These are phyloP conservation scores for Ascochyta rabiei DNA, from an alignment of 2,329 filamentous ascomycete genomes.

Conservation along the genomic window DNA sequence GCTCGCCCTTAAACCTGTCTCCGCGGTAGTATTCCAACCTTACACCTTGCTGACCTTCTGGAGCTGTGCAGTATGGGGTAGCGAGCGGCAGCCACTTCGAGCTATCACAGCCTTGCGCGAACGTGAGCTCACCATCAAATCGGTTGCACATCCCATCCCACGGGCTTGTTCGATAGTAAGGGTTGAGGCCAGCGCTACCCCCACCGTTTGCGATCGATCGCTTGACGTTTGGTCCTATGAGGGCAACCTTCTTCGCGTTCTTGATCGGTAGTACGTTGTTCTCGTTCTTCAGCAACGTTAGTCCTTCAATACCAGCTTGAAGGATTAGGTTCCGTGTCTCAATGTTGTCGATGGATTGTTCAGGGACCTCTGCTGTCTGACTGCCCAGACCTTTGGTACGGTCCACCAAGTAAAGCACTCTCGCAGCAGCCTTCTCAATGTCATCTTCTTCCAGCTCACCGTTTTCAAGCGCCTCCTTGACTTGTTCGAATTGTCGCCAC, in stretches of 20 bases:
- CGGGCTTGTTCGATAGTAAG: constrained; percentile 70
- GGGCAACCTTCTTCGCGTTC: constrained; percentile 63
- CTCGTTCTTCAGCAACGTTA: constrained; percentile 70
- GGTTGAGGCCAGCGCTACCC: constrained; percentile 70
- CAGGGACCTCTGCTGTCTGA: constrained; percentile 61
- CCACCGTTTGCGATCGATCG: constrained; percentile 71
- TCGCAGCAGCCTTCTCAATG: constrained; percentile 53
- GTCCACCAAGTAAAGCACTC: constrained; percentile 67
- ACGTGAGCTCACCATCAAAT: constrained; percentile 62
- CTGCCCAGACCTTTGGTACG: constrained; percentile 65
- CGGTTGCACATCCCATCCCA: constrained; percentile 65
- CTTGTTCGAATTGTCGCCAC: constrained; percentile 47
- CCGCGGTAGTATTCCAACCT: constrained; percentile 69
- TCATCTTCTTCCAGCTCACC: constrained; percentile 57
- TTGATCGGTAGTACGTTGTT: constrained; percentile 64
- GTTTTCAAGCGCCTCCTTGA: constrained; percentile 40
- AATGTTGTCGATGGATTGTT: constrained; percentile 58
- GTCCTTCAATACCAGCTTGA: constrained; percentile 65
- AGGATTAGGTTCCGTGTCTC: constrained; percentile 67
- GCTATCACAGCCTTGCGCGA: constrained; percentile 67
- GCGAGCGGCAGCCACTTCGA: constrained; percentile 70
- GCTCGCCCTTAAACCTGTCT: constrained; percentile 65
- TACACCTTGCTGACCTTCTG: constrained; percentile 65
- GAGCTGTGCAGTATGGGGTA: constrained; percentile 63
- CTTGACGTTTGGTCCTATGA: constrained; percentile 72